These are phyloP conservation scores for Tulasnella sp. DNA, from an alignment of 768 basidiomycete genomes.

Conservation along the genomic window DNA sequence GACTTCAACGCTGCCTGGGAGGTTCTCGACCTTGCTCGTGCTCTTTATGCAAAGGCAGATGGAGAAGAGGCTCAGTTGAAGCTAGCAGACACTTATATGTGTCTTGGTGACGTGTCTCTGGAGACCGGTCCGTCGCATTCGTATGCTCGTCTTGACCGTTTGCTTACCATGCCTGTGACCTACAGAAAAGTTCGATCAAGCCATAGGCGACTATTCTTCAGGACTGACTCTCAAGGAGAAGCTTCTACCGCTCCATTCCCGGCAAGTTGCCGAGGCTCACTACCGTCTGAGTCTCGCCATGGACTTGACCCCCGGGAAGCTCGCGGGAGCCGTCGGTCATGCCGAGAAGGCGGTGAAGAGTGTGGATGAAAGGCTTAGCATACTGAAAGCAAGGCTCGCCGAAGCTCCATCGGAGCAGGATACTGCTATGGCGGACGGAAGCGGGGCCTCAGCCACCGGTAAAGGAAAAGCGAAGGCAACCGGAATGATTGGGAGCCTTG, in stretches of 20 bases:
- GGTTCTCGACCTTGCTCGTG: conserved; percentile 87
- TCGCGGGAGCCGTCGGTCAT: conserved; percentile 73
- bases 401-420: conserved; percentile 27
- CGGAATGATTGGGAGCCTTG: not conserved
- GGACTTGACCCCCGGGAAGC: conserved; percentile 78
- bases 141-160: not conserved
- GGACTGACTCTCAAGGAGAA: conserved; percentile 65
- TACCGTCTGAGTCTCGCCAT: conserved; percentile 91
- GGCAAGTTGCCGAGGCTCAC: conserved; percentile 88
- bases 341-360: conserved; percentile 74
- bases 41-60: conserved; percentile 67
- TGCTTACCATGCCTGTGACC: not conserved
- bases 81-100: conserved; percentile 83
- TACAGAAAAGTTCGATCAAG: conserved; percentile 91
- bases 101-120: conserved; percentile 90
- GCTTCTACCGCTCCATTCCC: conserved; percentile 76
- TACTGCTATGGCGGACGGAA: conserved; percentile 27
- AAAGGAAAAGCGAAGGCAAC: conserved; percentile 60
- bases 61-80: conserved; percentile 59
- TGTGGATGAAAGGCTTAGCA: conserved; percentile 59
- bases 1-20: conserved; percentile 99
- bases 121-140: conserved; percentile 67
- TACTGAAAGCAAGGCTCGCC: conserved; percentile 45
- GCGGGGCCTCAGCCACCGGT: conserved; percentile 11
- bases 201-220: conserved; percentile 76